Evolutionary conservation across 352 stramenopile species (phyloP).

Genomic region (Pythium apleroticum): DNA sequence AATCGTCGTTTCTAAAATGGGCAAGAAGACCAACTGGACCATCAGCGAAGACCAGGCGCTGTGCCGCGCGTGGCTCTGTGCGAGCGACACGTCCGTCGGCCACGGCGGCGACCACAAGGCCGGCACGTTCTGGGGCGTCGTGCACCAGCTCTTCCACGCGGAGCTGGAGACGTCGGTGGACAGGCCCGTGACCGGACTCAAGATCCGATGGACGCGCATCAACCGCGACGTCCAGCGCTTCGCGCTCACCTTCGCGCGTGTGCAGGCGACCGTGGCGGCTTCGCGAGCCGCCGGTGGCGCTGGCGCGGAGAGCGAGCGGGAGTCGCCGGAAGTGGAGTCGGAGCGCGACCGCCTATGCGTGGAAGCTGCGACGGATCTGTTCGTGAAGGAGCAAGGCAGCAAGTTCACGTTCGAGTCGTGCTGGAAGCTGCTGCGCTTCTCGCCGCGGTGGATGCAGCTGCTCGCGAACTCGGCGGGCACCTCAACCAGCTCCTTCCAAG

Average conservation of each 20-base stretch:
- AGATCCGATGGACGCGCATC: slow-evolving; percentile 81
- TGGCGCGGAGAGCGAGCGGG: not conserved
- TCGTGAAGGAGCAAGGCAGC: slow-evolving; percentile 41
- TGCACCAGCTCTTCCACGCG: slow-evolving; percentile 65
- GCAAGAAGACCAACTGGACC: slow-evolving; percentile 84
- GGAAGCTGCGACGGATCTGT: slow-evolving; percentile 53
- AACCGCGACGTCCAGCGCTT: slow-evolving; percentile 81
- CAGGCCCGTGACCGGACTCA: slow-evolving; percentile 67
- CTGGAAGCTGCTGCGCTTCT: slow-evolving; percentile 68
- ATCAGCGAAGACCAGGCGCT: slow-evolving; percentile 61
- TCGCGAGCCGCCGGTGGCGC: not conserved
- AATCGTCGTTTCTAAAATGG: slow-evolving; percentile 71
- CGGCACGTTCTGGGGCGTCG: slow-evolving; percentile 64
- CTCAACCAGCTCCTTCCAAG: slow-evolving; percentile 16
- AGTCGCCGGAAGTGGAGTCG: slow-evolving; percentile 18
- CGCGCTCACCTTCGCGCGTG: slow-evolving; percentile 41
- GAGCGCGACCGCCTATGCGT: slow-evolving; percentile 49
- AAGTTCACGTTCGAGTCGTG: slow-evolving; percentile 76
- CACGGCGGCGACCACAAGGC: slow-evolving; percentile 46
- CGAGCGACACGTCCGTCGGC: slow-evolving; percentile 44
- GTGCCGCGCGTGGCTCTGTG: slow-evolving; percentile 66
- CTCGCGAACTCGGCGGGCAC: slow-evolving; percentile 43
- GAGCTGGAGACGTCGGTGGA: slow-evolving; percentile 61
- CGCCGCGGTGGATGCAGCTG: slow-evolving; percentile 62
- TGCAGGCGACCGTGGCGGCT: slow-evolving; percentile 28